These are phyloP conservation scores for Cryptococcus sp. DNA, from an alignment of 1,284 basidiomycete genomes.

Conservation along the genomic window DNA sequence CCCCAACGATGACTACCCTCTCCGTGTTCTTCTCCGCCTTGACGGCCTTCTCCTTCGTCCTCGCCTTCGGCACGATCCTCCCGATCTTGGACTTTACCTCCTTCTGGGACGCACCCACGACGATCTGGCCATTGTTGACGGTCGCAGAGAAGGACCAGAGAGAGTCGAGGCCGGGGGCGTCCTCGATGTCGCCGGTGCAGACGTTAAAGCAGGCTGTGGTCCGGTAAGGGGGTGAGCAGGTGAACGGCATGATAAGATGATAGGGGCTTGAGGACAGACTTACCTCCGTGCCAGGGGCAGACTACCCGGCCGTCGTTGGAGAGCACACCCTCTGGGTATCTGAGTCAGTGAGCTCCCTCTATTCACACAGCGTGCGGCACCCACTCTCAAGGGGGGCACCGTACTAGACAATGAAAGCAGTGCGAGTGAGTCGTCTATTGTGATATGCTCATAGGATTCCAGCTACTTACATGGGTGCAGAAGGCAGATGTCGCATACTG, in stretches of 20 bases:
- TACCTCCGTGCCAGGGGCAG: slow-evolving; percentile 88
- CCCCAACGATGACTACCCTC: slow-evolving; percentile 73
- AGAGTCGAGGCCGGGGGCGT: slow-evolving; percentile 83
- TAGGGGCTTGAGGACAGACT: slow-evolving; percentile 16
- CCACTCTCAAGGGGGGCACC: slow-evolving; percentile 43
- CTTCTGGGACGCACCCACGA: slow-evolving; percentile 68
- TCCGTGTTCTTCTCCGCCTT: slow-evolving; percentile 55
- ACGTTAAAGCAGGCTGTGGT: slow-evolving; percentile 75
- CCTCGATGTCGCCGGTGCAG: slow-evolving; percentile 67
- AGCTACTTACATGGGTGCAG: slow-evolving; percentile 65
- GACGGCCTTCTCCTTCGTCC: slow-evolving; percentile 48
- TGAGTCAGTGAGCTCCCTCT: not conserved
- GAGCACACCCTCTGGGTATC: slow-evolving; percentile 71
- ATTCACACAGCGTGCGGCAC: not conserved
- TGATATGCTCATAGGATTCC: not conserved
- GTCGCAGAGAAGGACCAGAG: slow-evolving; percentile 75
- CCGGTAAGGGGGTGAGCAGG: not conserved
- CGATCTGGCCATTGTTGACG: slow-evolving; percentile 64
- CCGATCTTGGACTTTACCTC: slow-evolving; percentile 69
- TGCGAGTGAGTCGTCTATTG: not conserved
- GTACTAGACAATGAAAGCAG: slow-evolving; percentile 27
- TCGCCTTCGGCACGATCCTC: slow-evolving; percentile 50
- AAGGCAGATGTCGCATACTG: slow-evolving; percentile 70
- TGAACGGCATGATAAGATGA: not conserved
- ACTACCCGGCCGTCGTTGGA: slow-evolving; percentile 73